phyloP scores from a whole-genome alignment of 257 asterid species.

The Euphrasia confusa region DNA sequence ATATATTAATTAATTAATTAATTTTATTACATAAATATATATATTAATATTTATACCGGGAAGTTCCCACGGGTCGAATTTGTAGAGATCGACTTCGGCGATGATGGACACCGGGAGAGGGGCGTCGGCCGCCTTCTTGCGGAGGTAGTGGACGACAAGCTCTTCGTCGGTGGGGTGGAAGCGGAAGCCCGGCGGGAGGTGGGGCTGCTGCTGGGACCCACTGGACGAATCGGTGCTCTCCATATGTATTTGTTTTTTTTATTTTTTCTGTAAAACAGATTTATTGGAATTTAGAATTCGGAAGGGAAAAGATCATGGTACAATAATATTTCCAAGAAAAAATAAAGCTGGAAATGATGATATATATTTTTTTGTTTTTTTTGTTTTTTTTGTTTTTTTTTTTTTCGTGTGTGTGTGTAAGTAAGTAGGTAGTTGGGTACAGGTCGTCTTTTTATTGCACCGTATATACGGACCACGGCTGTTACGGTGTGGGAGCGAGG shows the following conservation, averaged over 20 bases:
- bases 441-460: conserved; percentile 30
- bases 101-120: conserved; percentile 55
- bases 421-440: conserved; percentile 22
- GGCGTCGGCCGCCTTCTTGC: conserved; percentile 41
- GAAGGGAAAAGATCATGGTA: neutral
- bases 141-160: conserved; percentile 56
- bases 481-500: conserved; percentile 19
- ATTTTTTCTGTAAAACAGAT: neutral
- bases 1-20: no score
- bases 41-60: conserved; percentile 37
- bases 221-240: conserved; percentile 53
- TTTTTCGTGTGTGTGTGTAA: neutral
- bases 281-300: neutral
- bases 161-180: conserved; percentile 66
- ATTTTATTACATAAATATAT: no score
- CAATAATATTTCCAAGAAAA: neutral
- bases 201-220: conserved; percentile 45
- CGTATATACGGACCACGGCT: conserved; percentile 27
- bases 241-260: conserved; percentile 21
- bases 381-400: neutral
- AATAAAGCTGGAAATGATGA: neutral
- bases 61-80: conserved; percentile 70
- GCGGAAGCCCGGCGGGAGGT: conserved; percentile 64
- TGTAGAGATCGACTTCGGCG: conserved; percentile 74
- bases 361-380: neutral